Conservation (phyloP, 441 rosid species). For the Mallotus japonicus region DNA sequence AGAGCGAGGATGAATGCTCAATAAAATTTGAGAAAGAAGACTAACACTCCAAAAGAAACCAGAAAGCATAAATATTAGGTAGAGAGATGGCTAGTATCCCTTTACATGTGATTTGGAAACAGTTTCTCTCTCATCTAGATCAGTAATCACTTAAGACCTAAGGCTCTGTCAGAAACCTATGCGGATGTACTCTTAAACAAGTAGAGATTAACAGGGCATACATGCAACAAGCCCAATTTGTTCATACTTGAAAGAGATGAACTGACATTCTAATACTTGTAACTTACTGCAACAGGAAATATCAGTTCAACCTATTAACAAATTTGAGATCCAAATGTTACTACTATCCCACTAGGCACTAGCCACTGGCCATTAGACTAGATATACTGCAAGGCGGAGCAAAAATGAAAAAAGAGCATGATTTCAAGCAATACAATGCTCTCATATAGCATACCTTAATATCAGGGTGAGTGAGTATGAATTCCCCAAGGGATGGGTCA, state of each 20-base stretch:
- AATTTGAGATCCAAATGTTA: neutral
- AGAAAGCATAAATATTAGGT: neutral
- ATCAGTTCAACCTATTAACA: neutral
- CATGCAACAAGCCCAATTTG: neutral
- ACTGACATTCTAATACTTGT: neutral
- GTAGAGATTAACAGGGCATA: neutral
- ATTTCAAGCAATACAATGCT: neutral
- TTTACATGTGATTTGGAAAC: neutral
- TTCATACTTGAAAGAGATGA: neutral
- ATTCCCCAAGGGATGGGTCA: slow-evolving; percentile 97
- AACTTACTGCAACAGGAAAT: neutral
- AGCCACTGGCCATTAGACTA: too few species aligned
- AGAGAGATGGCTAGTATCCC: neutral
- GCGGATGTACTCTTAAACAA: neutral
- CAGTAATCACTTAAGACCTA: neutral
- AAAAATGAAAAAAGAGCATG: neutral
- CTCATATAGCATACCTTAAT: slow-evolving; percentile 54
- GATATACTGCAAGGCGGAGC: too few species aligned
- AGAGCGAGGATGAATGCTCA: neutral
- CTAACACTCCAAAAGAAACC: slow-evolving; percentile 4
- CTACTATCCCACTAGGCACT: neutral
- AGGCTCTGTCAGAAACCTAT: neutral
- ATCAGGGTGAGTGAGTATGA: slow-evolving; percentile 92
- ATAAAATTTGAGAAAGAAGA: neutral
- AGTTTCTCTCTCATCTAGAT: neutral